Percentiles rank a stretch among this genome's conserved stretches.
Evolutionary conservation across 2,329 filamentous ascomycete genomes (phyloP).

Genomic region (Colletotrichum paranaense): DNA sequence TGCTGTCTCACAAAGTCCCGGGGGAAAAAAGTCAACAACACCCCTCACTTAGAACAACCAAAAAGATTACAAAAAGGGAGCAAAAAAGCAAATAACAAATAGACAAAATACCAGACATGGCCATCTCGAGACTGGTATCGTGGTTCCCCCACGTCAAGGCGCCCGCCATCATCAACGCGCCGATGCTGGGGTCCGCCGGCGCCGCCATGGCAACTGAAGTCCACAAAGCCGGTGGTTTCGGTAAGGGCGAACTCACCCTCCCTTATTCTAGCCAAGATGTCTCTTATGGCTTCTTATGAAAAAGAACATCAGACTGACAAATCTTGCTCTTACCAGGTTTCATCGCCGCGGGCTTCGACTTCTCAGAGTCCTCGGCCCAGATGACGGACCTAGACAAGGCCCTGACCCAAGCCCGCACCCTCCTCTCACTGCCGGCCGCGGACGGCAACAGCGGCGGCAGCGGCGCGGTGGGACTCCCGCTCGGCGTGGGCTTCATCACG

Average conservation of each 20-base stretch:
- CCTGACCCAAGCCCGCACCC: conserved; percentile 43
- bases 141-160: conserved; percentile 32
- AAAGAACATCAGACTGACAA: neutral
- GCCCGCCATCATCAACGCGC: conserved; percentile 44
- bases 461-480: conserved; percentile 48
- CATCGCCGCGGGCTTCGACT: conserved; percentile 45
- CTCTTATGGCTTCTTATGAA: neutral
- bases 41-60: neutral
- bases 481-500: conserved; percentile 73
- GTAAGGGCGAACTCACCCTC: conserved; percentile 38
- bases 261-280: neutral
- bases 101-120: conserved; percentile 16
- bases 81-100: neutral
- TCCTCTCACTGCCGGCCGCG: conserved; percentile 39
- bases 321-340: conserved; percentile 43
- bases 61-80: neutral
- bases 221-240: conserved; percentile 51
- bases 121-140: conserved; percentile 18
- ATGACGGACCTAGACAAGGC: conserved; percentile 46
- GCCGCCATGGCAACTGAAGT: conserved; percentile 51
- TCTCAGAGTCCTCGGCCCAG: conserved; percentile 44
- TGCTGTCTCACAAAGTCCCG: conserved; percentile 3
- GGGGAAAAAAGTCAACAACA: neutral
- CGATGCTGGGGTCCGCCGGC: conserved; percentile 48
- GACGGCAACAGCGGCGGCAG: neutral